Evolutionary conservation across 2,329 filamentous ascomycete species (phyloP), one percentile per base, ranked within the genome.

Genomic region (Verticillium zaregamsianum): DNA sequence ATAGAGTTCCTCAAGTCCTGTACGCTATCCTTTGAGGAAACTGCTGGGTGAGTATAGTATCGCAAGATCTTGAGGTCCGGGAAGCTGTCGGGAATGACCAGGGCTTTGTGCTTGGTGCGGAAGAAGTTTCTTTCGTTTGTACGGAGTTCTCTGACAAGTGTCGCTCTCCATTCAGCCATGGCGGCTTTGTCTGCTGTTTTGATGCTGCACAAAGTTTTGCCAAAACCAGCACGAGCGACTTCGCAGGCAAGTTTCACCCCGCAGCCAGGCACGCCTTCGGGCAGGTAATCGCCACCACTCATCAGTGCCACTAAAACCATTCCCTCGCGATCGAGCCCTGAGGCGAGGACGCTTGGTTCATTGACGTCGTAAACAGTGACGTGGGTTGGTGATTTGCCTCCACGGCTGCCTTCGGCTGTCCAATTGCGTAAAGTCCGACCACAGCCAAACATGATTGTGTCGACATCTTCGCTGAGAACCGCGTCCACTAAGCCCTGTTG

Each of bases 391-490:
- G 81, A 79, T 64, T 90, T 90, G 68, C 81, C 85, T 0, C 81
- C 78, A n/a, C 80, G 82, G 55, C 80, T 82, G 14, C 81, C 82
- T 71, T 96, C 92, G 3, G 90, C 84, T 0, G 91, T 91, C 88
- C 92, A 97, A 69, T 92, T 94, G 58, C 92, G 85, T 52, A 97
- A 77, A 0, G 90, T 94, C 40, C 86, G 77, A 0, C 85, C 88
- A 65, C 92, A 95, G 1, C 95, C 95, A 77, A 98, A 98, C 94
- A 98, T 98, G 69, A 98, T 85, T 2, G 94, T 95, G 72, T 99
- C 95, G 54, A 97, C 93, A 79, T 99, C 95, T 73, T 99, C 93
- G 73, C 92, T 97, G 68, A 99, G 81, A 1, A 98, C 95, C 0
- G 92, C 94, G 74, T 99, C 95, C 1, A 97, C 93, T 9, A 97